phyloP scores from a whole-genome alignment of 2,329 filamentous ascomycete species.

The Scopulariopsis brevicaulis region DNA sequence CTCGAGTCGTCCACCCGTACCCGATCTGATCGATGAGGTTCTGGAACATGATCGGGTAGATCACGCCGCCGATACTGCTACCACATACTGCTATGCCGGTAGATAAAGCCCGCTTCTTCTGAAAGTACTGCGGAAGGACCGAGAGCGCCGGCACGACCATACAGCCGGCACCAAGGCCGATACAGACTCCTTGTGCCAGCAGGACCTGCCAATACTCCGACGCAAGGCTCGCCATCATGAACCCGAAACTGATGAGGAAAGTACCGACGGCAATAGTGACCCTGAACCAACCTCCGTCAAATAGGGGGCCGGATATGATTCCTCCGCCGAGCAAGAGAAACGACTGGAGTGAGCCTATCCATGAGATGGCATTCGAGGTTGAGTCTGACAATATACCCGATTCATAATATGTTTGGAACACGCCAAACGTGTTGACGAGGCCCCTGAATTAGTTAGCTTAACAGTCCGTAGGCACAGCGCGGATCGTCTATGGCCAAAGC shows the following conservation, averaged over 20 bases:
- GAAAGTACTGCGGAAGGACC: constrained; percentile 27
- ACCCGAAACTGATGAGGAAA: constrained; percentile 22
- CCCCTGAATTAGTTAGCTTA: constrained; percentile 12
- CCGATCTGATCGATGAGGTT: constrained; percentile 15
- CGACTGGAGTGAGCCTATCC: constrained; percentile 23
- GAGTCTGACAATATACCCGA: constrained; percentile 11
- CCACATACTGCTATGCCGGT: constrained; percentile 29
- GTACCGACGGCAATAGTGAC: constrained; percentile 18
- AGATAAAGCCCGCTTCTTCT: constrained; percentile 23
- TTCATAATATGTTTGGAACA: constrained; percentile 22
- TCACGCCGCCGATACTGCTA: constrained; percentile 23
- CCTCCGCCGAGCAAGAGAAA: constrained; percentile 24
- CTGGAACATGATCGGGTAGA: constrained; percentile 25
- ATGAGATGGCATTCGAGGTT: constrained; percentile 18
- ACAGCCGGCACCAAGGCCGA: constrained; percentile 28
- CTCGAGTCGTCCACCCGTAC: constrained; percentile 22
- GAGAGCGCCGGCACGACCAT: constrained; percentile 25
- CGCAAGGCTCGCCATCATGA: constrained; percentile 24
- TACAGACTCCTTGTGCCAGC: constrained; percentile 26
- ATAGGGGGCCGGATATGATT: constrained; percentile 23
- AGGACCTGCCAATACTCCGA: constrained; percentile 28
- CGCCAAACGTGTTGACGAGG: constrained; percentile 22
- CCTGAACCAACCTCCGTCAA: constrained; percentile 25
- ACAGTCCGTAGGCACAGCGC: neutral
- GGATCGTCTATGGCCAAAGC: neutral